phyloP scores from a whole-genome alignment of 2,329 filamentous ascomycete genomes.

The Plectosphaerella sp. region DNA sequence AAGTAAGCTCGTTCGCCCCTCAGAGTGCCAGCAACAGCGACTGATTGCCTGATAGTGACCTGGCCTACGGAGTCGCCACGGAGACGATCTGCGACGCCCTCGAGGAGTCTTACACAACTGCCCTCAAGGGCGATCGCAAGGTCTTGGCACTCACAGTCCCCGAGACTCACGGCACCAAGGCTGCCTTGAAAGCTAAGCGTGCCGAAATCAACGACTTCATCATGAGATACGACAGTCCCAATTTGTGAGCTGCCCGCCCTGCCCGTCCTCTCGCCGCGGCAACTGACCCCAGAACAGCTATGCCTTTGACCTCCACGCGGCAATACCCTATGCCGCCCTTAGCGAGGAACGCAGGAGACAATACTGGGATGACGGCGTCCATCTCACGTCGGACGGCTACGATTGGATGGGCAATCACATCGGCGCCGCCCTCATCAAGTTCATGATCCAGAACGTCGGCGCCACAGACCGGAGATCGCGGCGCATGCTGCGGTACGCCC shows the following conservation, averaged over 20 bases:
- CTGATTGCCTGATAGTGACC: slow-evolving; percentile 35
- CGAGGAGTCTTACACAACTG: slow-evolving; percentile 43
- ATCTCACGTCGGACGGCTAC: slow-evolving; percentile 56
- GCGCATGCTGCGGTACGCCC: slow-evolving; percentile 23
- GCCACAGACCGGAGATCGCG: slow-evolving; percentile 14
- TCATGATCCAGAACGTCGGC: slow-evolving; percentile 26
- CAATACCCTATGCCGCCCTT: slow-evolving; percentile 50
- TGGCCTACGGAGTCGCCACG: slow-evolving; percentile 33
- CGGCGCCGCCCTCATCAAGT: slow-evolving; percentile 44
- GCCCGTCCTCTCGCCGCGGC: background rate
- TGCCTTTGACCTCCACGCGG: slow-evolving; percentile 50
- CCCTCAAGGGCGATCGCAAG: slow-evolving; percentile 43
- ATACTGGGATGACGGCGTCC: slow-evolving; percentile 59
- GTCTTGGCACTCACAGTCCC: slow-evolving; percentile 62
- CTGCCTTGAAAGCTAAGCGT: slow-evolving; percentile 27
- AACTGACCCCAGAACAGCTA: slow-evolving; percentile 31
- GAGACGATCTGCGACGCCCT: slow-evolving; percentile 45
- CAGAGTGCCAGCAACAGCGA: background rate
- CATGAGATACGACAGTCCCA: slow-evolving; percentile 37
- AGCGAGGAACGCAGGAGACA: slow-evolving; percentile 35
- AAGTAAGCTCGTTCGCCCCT: slow-evolving; percentile 38
- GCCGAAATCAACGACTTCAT: slow-evolving; percentile 50
- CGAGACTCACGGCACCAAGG: slow-evolving; percentile 33
- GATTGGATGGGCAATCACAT: slow-evolving; percentile 57
- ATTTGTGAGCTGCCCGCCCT: slow-evolving; percentile 42